Percentiles rank a stretch among this genome's conserved stretches.
Evolutionary conservation across 495 filamentous ascomycete genomes (phyloP).

Genomic region (Aspergillus panamensis): DNA sequence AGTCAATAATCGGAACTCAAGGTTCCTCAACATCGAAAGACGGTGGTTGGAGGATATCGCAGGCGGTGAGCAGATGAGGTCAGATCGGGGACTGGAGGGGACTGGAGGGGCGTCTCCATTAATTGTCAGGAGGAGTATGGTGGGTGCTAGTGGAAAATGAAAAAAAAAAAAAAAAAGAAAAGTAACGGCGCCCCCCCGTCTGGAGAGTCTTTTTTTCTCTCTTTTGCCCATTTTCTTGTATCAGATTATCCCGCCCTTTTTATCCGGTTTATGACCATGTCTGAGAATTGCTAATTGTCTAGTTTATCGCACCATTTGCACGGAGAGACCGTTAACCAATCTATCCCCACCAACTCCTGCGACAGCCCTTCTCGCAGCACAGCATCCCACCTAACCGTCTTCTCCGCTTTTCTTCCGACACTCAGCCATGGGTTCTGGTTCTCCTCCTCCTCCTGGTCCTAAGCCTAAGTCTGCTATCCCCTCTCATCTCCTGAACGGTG

Average conservation of each 20-base stretch:
- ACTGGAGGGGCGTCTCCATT: constrained; percentile 2
- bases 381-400: neutral
- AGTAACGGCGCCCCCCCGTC: neutral
- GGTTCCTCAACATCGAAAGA: neutral
- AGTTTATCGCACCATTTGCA: neutral
- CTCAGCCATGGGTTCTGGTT: constrained; percentile 38
- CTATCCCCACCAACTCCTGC: neutral
- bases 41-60: constrained; percentile 1
- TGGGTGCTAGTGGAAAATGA: too few species aligned
- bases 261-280: too few species aligned
- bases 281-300: neutral
- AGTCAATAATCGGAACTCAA: neutral
- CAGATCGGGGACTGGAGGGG: constrained; percentile 9
- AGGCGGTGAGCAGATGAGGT: constrained; percentile 11
- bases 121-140: neutral
- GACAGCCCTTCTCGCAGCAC: neutral
- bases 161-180: neutral
- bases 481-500: constrained; percentile 47
- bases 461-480: constrained; percentile 48
- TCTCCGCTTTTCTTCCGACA: constrained; percentile 1
- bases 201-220: constrained; percentile 6
- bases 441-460: constrained; percentile 33
- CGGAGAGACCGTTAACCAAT: neutral
- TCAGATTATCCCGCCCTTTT: too few species aligned
- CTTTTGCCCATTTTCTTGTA: neutral